Evolutionary conservation across 805 yeast species (phyloP), one percentile per base, ranked within the genome.

Genomic region (Starmera pachycereana): DNA sequence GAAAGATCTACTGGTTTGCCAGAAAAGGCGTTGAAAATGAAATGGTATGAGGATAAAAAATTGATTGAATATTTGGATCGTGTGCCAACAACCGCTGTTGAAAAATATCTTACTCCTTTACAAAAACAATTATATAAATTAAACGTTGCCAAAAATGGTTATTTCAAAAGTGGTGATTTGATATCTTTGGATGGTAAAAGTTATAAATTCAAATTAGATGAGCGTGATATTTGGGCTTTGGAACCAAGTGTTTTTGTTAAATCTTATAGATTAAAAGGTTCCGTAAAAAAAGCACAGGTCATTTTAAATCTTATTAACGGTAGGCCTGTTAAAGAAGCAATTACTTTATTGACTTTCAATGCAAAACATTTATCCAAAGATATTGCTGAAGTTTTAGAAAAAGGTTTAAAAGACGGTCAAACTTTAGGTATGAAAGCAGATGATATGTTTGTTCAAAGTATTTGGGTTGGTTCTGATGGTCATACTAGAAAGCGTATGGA

Each of bases 381-480:
- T 47, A 71, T 88, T 40, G 89, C 79, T 38, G 82, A 77, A 45
- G 63, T 89, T 61, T 69, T 90, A 45, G 76, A 78, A 52, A 67
- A 74, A 38, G 95, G 94, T 9, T 53, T 85, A 29, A 69, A 74
- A 36, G 87, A 85, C 53, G 87, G 89, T 18, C 65, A 72, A 42
- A 65, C 63, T 32, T 60, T 81, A 47, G 77, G 78, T 3, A 60
- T 82, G 44, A 62, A 78, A 44, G 72, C 76, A 19, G 73, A 80
- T 43, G 72, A 72, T 32, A 58, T 88, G 34, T 85, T 81, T 52
- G 72, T 90, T 41, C 75, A 80, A 35, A 84, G 84, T 54, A 76
- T 88, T 43, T 90, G 97, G 97, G 78, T 78, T 25, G 97, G 96
- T 33, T 78, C 88, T 42, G 97, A 90, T 60, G 96, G 95, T 16